Conservation (phyloP, 2,329 filamentous ascomycete genomes). For the Neofusicoccum umdonicola region DNA sequence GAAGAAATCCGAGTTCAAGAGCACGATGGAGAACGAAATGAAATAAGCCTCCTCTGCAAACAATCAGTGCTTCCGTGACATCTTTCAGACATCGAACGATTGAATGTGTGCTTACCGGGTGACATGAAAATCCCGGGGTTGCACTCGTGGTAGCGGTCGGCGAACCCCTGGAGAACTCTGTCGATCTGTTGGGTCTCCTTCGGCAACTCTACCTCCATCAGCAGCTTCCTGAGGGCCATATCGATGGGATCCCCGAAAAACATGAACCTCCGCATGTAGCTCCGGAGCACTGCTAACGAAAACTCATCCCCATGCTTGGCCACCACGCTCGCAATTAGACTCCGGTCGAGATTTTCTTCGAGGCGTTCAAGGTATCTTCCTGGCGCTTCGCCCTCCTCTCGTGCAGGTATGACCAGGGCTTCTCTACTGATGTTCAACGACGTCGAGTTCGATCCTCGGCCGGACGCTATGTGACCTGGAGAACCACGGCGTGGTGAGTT, state of each 20-base stretch:
- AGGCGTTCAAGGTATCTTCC: conserved; percentile 83
- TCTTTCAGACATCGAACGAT: too few relatives aligned
- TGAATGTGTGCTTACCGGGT: conserved; percentile 48
- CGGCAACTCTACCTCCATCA: conserved; percentile 94
- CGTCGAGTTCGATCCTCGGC: conserved; percentile 74
- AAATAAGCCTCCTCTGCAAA: conserved; percentile 86
- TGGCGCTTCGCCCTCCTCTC: conserved; percentile 83
- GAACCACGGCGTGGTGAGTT: conserved; percentile 61
- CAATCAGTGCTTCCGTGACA: conserved; percentile 22
- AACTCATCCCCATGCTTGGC: conserved; percentile 87
- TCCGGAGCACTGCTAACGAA: conserved; percentile 76
- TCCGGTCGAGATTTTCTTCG: conserved; percentile 75
- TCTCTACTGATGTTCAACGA: conserved; percentile 77
- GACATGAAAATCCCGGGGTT: conserved; percentile 93
- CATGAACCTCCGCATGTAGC: conserved; percentile 91
- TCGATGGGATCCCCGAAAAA: conserved; percentile 98
- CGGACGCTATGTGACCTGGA: conserved; percentile 59
- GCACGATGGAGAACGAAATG: conserved; percentile 92
- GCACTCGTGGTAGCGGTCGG: conserved; percentile 95
- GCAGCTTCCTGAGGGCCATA: conserved; percentile 90
- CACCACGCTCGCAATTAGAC: conserved; percentile 78
- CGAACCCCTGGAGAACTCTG: conserved; percentile 87
- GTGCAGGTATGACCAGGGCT: conserved; percentile 67
- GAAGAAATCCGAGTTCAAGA: conserved; percentile 97
- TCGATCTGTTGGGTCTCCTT: conserved; percentile 99